A percentile compares a stretch with the other conserved stretches of the same genome.
Evolutionary conservation across 140 eudicot species (phyloP).

Genomic region (Ambrosia hybrid): DNA sequence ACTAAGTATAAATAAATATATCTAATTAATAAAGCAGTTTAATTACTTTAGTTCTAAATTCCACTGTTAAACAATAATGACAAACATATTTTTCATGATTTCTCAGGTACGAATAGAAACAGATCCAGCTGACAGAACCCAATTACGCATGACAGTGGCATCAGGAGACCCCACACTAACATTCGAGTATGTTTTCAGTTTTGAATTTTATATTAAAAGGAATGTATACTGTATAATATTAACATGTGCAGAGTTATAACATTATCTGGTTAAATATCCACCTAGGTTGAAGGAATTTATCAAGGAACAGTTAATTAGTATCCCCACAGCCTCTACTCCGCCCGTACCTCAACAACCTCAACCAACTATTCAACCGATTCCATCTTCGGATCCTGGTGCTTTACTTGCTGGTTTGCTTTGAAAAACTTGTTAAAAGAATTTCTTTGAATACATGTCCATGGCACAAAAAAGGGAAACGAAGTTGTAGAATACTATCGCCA

Average conservation of each 20-base stretch:
- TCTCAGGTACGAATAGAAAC: neutral
- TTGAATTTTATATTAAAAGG: neutral
- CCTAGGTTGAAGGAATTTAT: slow-evolving; percentile 77
- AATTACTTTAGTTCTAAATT: neutral
- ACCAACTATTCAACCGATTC: slow-evolving; percentile 46
- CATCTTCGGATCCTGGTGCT: slow-evolving; percentile 85
- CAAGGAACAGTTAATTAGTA: slow-evolving; percentile 68
- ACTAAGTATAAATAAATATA: slow-evolving; percentile 37
- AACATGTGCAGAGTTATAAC: neutral
- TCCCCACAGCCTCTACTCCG: slow-evolving; percentile 52
- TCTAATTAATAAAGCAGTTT: neutral
- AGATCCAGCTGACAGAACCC: neutral
- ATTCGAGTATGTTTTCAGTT: neutral
- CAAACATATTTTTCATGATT: slow-evolving; percentile 26
- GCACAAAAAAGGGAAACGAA: neutral
- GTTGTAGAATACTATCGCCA: neutral
- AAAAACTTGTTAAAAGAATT: slow-evolving; percentile 12
- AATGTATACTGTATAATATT: neutral
- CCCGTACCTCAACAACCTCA: slow-evolving; percentile 58
- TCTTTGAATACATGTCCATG: slow-evolving; percentile 16
- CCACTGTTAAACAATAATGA: too few relatives aligned
- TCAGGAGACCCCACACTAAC: neutral
- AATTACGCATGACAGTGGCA: neutral
- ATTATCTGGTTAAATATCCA: slow-evolving; percentile 15
- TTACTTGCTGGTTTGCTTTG: slow-evolving; percentile 91